Base-by-base conservation (phyloP, 1,139 yeast genomes). In the Pichia sp. region DNA sequence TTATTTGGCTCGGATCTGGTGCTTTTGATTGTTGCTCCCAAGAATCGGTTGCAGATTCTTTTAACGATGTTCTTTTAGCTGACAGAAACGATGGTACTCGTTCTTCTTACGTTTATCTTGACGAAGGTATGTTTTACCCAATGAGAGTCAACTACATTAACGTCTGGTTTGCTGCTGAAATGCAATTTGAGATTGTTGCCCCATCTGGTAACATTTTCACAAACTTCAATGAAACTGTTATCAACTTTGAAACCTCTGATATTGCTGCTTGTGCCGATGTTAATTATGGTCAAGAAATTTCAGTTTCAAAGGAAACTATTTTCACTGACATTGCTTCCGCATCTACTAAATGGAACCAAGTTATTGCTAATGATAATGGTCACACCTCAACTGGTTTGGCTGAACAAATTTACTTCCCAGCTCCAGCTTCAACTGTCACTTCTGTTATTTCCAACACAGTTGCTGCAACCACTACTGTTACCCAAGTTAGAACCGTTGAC, bases 361-460 rank as follows among this genome's bases (percentile, higher is more conserved):
- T 29, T 29, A 28, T 7, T 71, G 67, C 49, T 60, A 68, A 11
- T 52, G 64, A 11, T 66, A 72, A 6, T 64, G 36, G 23, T 34
- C 7, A 34, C 36, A 11, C 16, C 7, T 11, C 26, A 11, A 65
- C 57, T n/a, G 41, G 40, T 29, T 43, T 52, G n/a, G 34, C 39
- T 34, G 38, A 42, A 36, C 9, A 37, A 36, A 27, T 33, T 44
- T 48, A 41, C 45, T 33, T 27, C 39, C 45, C n/a, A 41, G 44
- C n/a, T 33, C 44, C 38, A 33, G 39, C 16, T 33, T 49, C 36
- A 16, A 44, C 47, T 8, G 44, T 46, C 27, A 35, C 44, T 16
- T 40, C 47, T 4, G 32, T 46, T 10, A 37, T 38, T 27, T 29
- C 40, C 5, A 46, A 38, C 27, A 11, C 44, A 5, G 32, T 39